A percentile compares a stretch with the other conserved stretches of the same genome.
Evolutionary conservation across 2,329 filamentous ascomycete species (phyloP).

Genomic region (Endoconidiophora laricicola): DNA sequence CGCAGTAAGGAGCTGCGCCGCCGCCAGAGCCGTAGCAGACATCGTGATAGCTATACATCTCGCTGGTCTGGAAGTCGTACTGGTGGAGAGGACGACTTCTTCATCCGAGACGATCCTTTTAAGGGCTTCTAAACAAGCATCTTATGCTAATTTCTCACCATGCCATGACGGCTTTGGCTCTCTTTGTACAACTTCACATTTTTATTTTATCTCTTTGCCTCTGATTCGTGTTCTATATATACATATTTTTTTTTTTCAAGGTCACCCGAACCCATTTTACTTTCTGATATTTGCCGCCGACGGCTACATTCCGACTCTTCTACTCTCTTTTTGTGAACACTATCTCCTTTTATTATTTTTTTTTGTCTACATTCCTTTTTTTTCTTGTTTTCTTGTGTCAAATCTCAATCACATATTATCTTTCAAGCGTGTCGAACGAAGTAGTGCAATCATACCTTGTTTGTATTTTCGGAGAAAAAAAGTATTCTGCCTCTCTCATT

Average conservation of each 20-base stretch:
- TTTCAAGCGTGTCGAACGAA: neutral
- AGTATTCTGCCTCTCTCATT: too few relatives aligned
- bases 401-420: neutral
- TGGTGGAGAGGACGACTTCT: slow-evolving; percentile 38
- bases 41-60: slow-evolving; percentile 34
- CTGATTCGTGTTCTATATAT: neutral
- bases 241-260: neutral
- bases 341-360: neutral
- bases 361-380: neutral
- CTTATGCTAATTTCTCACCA: neutral
- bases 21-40: slow-evolving; percentile 34
- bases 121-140: slow-evolving; percentile 32
- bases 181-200: neutral
- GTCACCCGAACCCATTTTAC: neutral
- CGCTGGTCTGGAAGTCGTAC: slow-evolving; percentile 16
- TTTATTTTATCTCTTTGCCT: neutral
- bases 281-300: neutral
- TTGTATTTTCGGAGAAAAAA: neutral
- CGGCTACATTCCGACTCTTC: neutral
- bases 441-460: neutral
- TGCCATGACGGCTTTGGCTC: neutral
- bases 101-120: slow-evolving; percentile 41
- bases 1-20: slow-evolving; percentile 39
- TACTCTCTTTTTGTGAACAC: slow-evolving; percentile 3
- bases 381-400: neutral